Conservation (phyloP, 2,329 filamentous ascomycete genomes). For the Colletotrichum camelliae region DNA sequence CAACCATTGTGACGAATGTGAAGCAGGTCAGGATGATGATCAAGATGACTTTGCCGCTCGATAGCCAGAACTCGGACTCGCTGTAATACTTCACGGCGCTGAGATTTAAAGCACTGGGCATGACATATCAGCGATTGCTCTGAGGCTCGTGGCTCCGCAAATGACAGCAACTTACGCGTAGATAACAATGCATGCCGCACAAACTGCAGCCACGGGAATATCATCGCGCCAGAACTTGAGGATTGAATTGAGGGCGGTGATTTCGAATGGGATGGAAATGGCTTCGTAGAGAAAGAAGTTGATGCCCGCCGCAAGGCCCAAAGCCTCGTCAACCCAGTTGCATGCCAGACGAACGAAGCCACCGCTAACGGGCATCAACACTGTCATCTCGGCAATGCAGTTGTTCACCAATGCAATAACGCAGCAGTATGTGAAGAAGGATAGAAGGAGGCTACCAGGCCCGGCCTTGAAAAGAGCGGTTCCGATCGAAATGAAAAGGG, state of each 20-base stretch:
- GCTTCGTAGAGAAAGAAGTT: constrained; percentile 58
- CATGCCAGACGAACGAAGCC: constrained; percentile 55
- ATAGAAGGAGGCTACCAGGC: not conserved
- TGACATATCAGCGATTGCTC: not conserved
- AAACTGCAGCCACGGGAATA: constrained; percentile 27
- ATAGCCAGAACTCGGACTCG: constrained; percentile 74
- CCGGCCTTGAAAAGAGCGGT: not conserved
- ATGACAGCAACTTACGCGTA: not conserved
- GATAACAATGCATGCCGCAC: not conserved
- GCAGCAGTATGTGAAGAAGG: not conserved
- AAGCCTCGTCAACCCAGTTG: constrained; percentile 54
- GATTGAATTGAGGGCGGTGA: constrained; percentile 46
- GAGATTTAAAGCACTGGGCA: not conserved
- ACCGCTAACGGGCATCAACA: constrained; percentile 45
- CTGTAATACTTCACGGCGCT: constrained; percentile 64
- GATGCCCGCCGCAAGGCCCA: constrained; percentile 52
- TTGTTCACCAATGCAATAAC: constrained; percentile 46
- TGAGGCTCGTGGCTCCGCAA: not conserved
- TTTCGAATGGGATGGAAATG: constrained; percentile 56
- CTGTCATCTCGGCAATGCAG: constrained; percentile 20
- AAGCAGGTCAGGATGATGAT: constrained; percentile 68
- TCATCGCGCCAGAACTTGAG: constrained; percentile 40
- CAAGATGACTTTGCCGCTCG: constrained; percentile 62
- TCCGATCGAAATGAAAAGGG: constrained; percentile 1
- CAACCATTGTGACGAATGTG: constrained; percentile 66